These are phyloP conservation scores for Lactarius indigo DNA, from an alignment of 768 basidiomycete species.

Conservation along the genomic window DNA sequence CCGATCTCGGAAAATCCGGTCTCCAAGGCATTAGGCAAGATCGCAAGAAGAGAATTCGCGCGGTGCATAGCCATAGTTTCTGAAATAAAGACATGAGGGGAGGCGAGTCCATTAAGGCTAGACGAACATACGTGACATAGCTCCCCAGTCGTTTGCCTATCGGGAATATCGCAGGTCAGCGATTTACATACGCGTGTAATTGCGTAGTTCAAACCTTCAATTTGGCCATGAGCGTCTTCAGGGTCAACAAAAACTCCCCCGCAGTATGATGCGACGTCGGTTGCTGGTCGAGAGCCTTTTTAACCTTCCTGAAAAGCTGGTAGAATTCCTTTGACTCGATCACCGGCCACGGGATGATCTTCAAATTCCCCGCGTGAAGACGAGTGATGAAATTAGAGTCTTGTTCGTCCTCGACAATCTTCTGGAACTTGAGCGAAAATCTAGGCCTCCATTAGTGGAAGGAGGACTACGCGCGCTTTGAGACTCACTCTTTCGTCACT, in stretches of 20 bases:
- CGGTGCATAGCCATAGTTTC: not conserved
- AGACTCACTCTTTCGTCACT: constrained; percentile 52
- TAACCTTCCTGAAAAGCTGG: constrained; percentile 44
- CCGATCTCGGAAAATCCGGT: not conserved
- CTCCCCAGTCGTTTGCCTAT: constrained; percentile 63
- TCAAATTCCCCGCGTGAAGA: constrained; percentile 50
- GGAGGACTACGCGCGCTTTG: not conserved
- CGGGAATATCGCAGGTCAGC: not conserved
- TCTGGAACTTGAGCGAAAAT: constrained; percentile 53
- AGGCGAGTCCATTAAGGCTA: not conserved
- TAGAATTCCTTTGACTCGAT: constrained; percentile 50
- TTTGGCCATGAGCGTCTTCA: constrained; percentile 66
- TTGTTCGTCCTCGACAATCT: constrained; percentile 59
- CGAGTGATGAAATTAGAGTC: constrained; percentile 45
- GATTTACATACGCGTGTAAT: not conserved
- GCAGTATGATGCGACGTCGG: constrained; percentile 44
- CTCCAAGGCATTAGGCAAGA: not conserved
- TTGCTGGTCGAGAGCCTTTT: constrained; percentile 46
- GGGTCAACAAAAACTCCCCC: constrained; percentile 49
- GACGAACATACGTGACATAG: constrained; percentile 24
- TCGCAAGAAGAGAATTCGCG: not conserved
- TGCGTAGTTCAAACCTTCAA: constrained; percentile 42
- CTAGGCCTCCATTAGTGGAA: constrained; percentile 30
- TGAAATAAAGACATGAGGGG: not conserved
- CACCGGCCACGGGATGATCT: constrained; percentile 40